Base-by-base conservation (phyloP, 2,329 filamentous ascomycete species). In the Fusarium succisae region DNA sequence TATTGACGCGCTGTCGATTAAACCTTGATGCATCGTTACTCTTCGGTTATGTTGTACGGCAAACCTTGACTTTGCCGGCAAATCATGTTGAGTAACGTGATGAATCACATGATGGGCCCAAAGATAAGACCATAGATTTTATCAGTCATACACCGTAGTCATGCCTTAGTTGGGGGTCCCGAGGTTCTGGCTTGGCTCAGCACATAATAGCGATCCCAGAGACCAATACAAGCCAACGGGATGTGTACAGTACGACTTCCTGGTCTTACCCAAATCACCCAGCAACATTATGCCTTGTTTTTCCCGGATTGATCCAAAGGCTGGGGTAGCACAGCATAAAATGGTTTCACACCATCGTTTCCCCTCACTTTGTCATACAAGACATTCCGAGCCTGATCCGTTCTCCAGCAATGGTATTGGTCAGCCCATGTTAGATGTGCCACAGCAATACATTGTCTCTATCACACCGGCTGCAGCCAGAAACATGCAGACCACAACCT, bases 1-100 rank as follows among this genome's bases (percentile, higher is more conserved):
- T 20, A 20, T 18, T 26, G 11, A 3, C 12, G 24, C 4, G 18
- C 24, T 26, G 24, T 28, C 24, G 10, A 28, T 28, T 7, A 7
- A 47, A 47, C 12, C 2, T 47, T 20, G 12, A 47, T 26, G 5
- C 12, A 20, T 20, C 0, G 8, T 47, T 47, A 4, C 24, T 20
- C 4, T 14, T 20, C 12, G 5, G 5, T 0, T 14, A 20, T 14
- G 8, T 28, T 28, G 5, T 26, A 2, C 8, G 2, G 4, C 24
- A 28, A 28, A 47, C 12, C 20, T 28, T 26, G 1, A 10, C 12
- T 20, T 20, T 17, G 9, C 18, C 12, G 10, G 17, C 15, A 3
- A 43, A 7, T 15, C 22, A 17, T 22, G 1, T 22, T 14, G 20
- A n/a, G 8, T 24, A 24, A 17, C 41, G 41, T 28, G 44, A 7